Evolutionary conservation across 345 rosid genomes (phyloP), one percentile per base, ranked within the genome.

Genomic region (Litchi chinensis): DNA sequence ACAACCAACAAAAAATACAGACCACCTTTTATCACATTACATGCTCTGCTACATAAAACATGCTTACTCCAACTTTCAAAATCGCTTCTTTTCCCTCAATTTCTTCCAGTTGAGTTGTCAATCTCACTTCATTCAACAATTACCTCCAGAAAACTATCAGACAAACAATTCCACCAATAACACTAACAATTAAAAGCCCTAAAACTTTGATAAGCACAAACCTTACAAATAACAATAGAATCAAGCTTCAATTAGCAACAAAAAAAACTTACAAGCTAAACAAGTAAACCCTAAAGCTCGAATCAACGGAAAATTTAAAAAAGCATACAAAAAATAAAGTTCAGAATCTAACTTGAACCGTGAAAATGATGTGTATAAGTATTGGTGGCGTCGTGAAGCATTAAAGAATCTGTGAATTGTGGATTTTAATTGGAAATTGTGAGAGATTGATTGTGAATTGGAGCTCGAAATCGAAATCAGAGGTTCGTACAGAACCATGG

Each of bases 401-500:
- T 56, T 48, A 50, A 71, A 68, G 65, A 73, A 79, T 68, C 28
- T 57, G 65, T 60, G 68, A 83, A 78, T 76, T 57, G 74, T 13
- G 56, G 75, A 77, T 66, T 79, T 68, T 79, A 82, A 82, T 77
- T 76, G 68, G 79, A 67, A 15, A 82, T 75, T 75, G 79, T 66
- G 78, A 81, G 79, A 80, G 76, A 75, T 75, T 12, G 18, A 80
- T 43, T 9, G 75, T 70, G 82, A 73, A 63, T 82, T 68, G 83
- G 52, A 84, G 85, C 77, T 82, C 57, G 79, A 79, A 90, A 84
- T 88, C 91, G 87, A 83, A 89, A 83, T 78, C 81, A 81, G 84
- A 86, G 79, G 88, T 89, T 85, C 84, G 88, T 80, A 84, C 81
- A 73, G 81, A 82, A 87, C 92, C 91, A 88, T 83, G 91, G 90